phyloP scores from a whole-genome alignment of 2,329 filamentous ascomycete species.

The Epichloe scottii region DNA sequence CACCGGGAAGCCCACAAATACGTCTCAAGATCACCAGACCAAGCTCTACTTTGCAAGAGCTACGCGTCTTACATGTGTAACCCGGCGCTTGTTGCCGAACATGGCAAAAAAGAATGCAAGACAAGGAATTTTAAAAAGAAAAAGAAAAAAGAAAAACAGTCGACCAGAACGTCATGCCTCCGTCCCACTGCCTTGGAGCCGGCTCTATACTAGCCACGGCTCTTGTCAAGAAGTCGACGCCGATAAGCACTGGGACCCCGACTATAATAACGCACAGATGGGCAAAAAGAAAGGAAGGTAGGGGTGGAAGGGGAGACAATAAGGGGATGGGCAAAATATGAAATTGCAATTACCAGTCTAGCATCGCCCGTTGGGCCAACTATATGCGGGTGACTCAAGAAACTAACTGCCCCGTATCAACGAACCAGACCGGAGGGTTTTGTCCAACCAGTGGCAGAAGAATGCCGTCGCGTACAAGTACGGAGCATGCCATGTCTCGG shows the following conservation, averaged over 20 bases:
- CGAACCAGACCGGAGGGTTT: too few species aligned
- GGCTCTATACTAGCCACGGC: neutral
- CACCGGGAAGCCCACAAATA: neutral
- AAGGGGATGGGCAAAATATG: too few species aligned
- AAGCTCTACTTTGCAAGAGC: neutral
- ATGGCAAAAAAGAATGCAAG: neutral
- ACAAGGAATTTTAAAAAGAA: neutral
- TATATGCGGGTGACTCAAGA: too few species aligned
- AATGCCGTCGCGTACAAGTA: too few species aligned
- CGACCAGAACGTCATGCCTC: neutral
- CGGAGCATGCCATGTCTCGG: too few species aligned
- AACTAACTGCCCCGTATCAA: too few species aligned
- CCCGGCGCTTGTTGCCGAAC: neutral
- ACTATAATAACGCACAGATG: neutral
- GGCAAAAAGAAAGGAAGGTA: too few species aligned
- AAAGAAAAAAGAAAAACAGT: neutral
- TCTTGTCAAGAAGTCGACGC: neutral
- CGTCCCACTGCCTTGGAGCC: conserved; percentile 1
- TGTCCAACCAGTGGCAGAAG: too few species aligned
- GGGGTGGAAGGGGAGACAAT: too few species aligned
- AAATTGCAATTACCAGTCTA: too few species aligned
- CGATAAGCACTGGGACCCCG: neutral
- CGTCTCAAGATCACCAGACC: neutral
- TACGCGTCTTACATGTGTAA: neutral
- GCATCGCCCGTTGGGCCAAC: too few species aligned